Evolutionary conservation across 345 rosid genomes (phyloP), one percentile per base, ranked within the genome.

Genomic region (Aquilaria malaccensis): DNA sequence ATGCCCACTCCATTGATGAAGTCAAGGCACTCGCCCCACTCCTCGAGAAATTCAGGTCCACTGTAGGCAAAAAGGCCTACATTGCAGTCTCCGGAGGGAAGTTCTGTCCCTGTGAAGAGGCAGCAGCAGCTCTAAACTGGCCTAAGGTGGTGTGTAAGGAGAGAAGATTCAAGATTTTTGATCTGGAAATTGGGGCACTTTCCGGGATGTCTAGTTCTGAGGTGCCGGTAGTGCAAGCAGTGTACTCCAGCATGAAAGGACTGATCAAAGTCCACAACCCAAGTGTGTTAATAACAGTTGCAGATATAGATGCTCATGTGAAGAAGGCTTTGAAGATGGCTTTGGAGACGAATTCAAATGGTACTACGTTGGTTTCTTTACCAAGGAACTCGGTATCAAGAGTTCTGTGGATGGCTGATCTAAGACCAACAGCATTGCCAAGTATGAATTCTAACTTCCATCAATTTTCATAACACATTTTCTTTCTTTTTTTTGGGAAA

Each of bases 341-440:
- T 1, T 66, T 79, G 0, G 97, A 88, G 68, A 79, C 81, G 0
- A 77, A 70, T 60, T 2, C 51, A 41, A 88, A 88, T 56, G 81
- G 58, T 30, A 86, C 89, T 14, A 54, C 86, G 0, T 41, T 90
- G 50, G 82, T 94, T 64, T 80, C 83, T 61, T 73, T 90, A 31
- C 99, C 97, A 0, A 82, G 84, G 74, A 74, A 79, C 59, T 84
- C 96, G 30, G 74, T 94, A 62, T 58, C 91, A 2, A 90, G 88
- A 76, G 93, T 83, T 77, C 81, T 94, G 7, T 94, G 99, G 99
- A 94, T 90, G 99, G 87, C 99, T 69, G 96, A 90, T 79, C 83
- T 94, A 15, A 85, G 95, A 79, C 70, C 99, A 65, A 82, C 97
- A 45, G 89, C 99, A 67, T 71, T 94, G 78, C 91, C 99, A 67